Conservation (phyloP, 1,139 yeast species). For the Taphrina flavorubra region DNA sequence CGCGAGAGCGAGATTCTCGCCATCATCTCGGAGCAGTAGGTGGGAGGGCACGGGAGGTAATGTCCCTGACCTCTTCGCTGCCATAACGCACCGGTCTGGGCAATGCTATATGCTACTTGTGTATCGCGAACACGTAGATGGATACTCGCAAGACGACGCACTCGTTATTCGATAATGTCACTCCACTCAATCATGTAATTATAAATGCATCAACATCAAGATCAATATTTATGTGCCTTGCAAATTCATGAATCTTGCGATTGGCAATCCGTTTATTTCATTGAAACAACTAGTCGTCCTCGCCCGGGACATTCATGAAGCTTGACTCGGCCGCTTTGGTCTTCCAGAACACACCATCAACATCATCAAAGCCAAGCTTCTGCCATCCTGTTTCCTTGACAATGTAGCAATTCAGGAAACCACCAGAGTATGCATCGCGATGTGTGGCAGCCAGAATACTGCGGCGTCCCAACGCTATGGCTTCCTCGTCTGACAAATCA, state of each 20-base stretch:
- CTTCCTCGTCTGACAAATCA: constrained; percentile 91
- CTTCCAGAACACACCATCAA: constrained; percentile 91
- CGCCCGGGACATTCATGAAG: constrained; percentile 75
- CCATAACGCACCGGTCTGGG: too few relatives aligned
- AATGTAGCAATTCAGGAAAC: constrained; percentile 85
- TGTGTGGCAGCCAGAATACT: constrained; percentile 97
- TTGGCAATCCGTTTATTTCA: background rate
- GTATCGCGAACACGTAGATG: too few relatives aligned
- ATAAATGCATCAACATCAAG: constrained; percentile 16
- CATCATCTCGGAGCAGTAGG: constrained; percentile 64
- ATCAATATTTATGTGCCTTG: background rate
- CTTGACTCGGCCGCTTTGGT: constrained; percentile 86
- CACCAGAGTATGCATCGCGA: constrained; percentile 98
- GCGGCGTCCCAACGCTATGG: constrained; percentile 91
- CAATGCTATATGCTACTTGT: too few relatives aligned
- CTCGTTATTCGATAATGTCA: constrained; percentile 4
- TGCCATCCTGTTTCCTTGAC: constrained; percentile 94
- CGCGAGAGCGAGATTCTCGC: constrained; percentile 95
- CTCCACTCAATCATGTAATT: constrained; percentile 19
- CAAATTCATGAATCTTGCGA: background rate
- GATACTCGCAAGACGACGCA: background rate
- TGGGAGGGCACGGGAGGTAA: too few relatives aligned
- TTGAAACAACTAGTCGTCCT: constrained; percentile 16
- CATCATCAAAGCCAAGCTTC: constrained; percentile 93
- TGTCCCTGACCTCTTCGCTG: too few relatives aligned